Conservation (phyloP, 345 rosid genomes). For the Eutrema japonicum region DNA sequence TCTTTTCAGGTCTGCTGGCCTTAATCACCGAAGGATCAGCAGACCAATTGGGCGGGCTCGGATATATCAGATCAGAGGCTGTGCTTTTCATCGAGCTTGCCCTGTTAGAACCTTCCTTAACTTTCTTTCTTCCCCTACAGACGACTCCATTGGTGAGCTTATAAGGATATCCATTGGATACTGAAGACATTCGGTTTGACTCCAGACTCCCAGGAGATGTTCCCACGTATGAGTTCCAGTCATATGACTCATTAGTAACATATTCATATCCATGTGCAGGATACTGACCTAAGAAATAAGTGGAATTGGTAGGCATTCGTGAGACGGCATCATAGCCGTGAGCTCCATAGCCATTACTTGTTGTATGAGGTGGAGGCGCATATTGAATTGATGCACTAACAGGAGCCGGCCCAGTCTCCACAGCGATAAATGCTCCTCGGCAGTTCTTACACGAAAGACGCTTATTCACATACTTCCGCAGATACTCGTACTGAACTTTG, state of each 20-base stretch:
- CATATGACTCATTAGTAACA: constrained; percentile 70
- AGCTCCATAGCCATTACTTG: constrained; percentile 63
- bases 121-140: constrained; percentile 50
- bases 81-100: constrained; percentile 50
- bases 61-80: constrained; percentile 32
- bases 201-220: constrained; percentile 57
- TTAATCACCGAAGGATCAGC: constrained; percentile 51
- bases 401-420: constrained; percentile 85
- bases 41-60: constrained; percentile 41
- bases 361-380: constrained; percentile 39
- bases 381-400: constrained; percentile 78
- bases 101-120: constrained; percentile 55
- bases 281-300: constrained; percentile 70
- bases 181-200: constrained; percentile 54
- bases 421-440: constrained; percentile 86
- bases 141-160: constrained; percentile 60
- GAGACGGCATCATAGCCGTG: constrained; percentile 65
- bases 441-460: constrained; percentile 98
- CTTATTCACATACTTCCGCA: constrained; percentile 94
- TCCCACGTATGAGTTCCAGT: constrained; percentile 71
- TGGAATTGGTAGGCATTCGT: constrained; percentile 46
- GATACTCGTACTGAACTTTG: constrained; percentile 97
- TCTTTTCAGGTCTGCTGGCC: constrained; percentile 69
- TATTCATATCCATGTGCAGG: constrained; percentile 82
- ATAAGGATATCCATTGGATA: constrained; percentile 55